These are phyloP conservation scores for Onygenales sp. DNA, from an alignment of 2,329 filamentous ascomycete species.

Conservation along the genomic window DNA sequence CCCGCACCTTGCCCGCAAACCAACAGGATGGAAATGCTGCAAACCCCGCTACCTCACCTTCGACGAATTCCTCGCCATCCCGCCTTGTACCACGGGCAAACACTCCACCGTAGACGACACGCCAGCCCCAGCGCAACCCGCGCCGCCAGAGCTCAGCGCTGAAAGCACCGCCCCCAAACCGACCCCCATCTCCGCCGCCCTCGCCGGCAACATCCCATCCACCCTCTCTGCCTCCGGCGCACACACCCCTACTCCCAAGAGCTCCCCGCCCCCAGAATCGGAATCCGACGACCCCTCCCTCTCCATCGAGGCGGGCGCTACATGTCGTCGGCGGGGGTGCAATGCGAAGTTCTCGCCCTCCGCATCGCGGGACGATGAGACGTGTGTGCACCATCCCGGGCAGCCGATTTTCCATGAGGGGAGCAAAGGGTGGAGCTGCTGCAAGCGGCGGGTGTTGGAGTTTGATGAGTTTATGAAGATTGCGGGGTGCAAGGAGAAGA, in stretches of 20 bases:
- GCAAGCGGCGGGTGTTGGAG: conserved; percentile 87
- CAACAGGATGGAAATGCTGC: conserved; percentile 93
- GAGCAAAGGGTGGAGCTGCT: conserved; percentile 95
- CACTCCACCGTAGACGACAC: conserved; percentile 81
- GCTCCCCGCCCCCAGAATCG: conserved; percentile 58
- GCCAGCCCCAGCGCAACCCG: conserved; percentile 38
- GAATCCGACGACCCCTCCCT: conserved; percentile 77
- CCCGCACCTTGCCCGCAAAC: not conserved
- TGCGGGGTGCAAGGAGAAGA: conserved; percentile 76
- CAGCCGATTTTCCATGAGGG: conserved; percentile 93
- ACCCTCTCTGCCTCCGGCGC: conserved; percentile 22
- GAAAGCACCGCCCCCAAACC: conserved; percentile 12
- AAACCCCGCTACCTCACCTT: conserved; percentile 94
- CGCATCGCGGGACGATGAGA: conserved; percentile 55
- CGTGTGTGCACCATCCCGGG: conserved; percentile 82
- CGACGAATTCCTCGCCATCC: conserved; percentile 90
- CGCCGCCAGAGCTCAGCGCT: conserved; percentile 9
- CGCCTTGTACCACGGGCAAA: conserved; percentile 84
- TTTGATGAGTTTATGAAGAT: conserved; percentile 99
- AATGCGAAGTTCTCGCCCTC: conserved; percentile 54
- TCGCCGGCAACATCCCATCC: conserved; percentile 13
- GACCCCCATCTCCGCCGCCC: conserved; percentile 16
- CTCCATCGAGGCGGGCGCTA: conserved; percentile 62
- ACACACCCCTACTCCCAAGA: conserved; percentile 20
- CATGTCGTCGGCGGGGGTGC: conserved; percentile 72